Conservation (phyloP, 129 eudicot genomes). For the Lactuca sativa region DNA sequence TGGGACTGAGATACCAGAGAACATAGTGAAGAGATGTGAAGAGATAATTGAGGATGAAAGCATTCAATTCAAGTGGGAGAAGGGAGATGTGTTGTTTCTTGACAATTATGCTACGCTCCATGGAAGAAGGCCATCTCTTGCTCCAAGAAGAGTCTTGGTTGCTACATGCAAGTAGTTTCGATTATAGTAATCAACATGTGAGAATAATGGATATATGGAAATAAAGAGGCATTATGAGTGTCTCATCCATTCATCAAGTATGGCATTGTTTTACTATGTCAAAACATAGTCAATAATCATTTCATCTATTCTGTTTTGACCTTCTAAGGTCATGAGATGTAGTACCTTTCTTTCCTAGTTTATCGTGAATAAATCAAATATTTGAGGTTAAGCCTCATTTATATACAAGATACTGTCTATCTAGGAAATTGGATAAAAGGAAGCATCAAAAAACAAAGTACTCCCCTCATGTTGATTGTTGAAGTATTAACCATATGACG, state of each 20-base stretch:
- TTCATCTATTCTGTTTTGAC: not conserved
- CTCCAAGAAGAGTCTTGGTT: conserved; percentile 71
- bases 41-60: conserved; percentile 84
- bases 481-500: no score
- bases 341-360: not conserved
- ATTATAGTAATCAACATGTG: not conserved
- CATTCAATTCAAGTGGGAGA: conserved; percentile 76
- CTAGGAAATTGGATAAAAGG: no score
- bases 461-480: no score
- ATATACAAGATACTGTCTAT: no score
- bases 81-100: conserved; percentile 69
- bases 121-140: conserved; percentile 72
- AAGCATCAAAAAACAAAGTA: no score
- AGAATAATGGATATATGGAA: not conserved
- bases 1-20: conserved; percentile 60
- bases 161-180: conserved; percentile 55
- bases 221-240: not conserved
- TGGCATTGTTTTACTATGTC: not conserved
- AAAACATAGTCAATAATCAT: not conserved
- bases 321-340: not conserved
- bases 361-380: no score
- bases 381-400: no score
- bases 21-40: conserved; percentile 64
- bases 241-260: not conserved
- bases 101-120: conserved; percentile 70